Percentiles rank a stretch among this genome's conserved stretches.
phyloP scores from a whole-genome alignment of 805 yeast species.

The Candida multigemmis region DNA sequence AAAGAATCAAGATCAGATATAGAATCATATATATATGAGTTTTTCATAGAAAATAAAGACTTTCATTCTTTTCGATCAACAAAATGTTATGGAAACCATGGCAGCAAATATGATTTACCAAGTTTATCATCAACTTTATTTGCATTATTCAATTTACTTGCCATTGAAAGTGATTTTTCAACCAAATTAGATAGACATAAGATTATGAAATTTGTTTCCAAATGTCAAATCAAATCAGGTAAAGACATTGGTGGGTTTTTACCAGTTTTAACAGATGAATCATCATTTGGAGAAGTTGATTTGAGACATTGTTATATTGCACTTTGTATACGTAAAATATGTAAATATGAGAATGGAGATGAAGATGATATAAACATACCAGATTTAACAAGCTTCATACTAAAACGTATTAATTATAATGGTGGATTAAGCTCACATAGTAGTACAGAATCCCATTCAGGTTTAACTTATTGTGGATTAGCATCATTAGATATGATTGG shows the following conservation, averaged over 20 bases:
- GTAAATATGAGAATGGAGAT: slow-evolving; percentile 23
- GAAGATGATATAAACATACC: slow-evolving; percentile 35
- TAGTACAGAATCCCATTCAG: slow-evolving; percentile 70
- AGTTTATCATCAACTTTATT: slow-evolving; percentile 71
- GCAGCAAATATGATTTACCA: slow-evolving; percentile 43
- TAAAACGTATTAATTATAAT: slow-evolving; percentile 25
- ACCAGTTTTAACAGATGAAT: slow-evolving; percentile 16
- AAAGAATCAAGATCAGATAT: no score
- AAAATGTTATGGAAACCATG: slow-evolving; percentile 15
- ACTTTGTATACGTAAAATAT: slow-evolving; percentile 45
- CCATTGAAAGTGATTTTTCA: slow-evolving; percentile 37
- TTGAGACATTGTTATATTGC: slow-evolving; percentile 72
- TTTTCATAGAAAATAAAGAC: slow-evolving; percentile 14
- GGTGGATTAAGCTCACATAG: slow-evolving; percentile 65
- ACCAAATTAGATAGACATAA: slow-evolving; percentile 28
- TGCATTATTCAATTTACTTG: slow-evolving; percentile 49
- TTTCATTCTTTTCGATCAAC: slow-evolving; percentile 3
- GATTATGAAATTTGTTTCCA: slow-evolving; percentile 44
- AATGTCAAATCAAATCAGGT: slow-evolving; percentile 44
- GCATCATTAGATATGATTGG: slow-evolving; percentile 42
- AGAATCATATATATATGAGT: no score
- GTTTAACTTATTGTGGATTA: slow-evolving; percentile 78
- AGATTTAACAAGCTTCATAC: slow-evolving; percentile 25
- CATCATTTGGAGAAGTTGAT: slow-evolving; percentile 58
- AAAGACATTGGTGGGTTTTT: slow-evolving; percentile 21